Evolutionary conservation across 2,329 filamentous ascomycete genomes (phyloP).

Genomic region (Fusarium keratoplasticum): DNA sequence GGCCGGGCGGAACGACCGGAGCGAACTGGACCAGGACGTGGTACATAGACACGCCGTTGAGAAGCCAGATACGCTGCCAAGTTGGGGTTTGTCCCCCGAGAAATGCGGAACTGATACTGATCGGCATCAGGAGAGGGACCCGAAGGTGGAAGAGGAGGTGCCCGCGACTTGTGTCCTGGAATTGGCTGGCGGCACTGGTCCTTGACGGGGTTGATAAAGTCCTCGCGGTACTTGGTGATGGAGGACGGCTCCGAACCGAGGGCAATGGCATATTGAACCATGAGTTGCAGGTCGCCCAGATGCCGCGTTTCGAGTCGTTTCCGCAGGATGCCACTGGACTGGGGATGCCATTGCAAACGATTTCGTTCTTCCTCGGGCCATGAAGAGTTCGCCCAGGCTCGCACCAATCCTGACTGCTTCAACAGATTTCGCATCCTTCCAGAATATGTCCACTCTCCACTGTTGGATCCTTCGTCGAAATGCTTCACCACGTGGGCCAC

Average conservation of each 20-base stretch:
- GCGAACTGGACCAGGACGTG: conserved; percentile 44
- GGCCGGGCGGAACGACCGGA: conserved; percentile 47
- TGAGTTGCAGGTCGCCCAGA: conserved; percentile 52
- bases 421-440: conserved; percentile 59
- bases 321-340: conserved; percentile 55
- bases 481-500: conserved; percentile 61
- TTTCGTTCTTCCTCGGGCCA: conserved; percentile 51
- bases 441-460: conserved; percentile 58
- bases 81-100: conserved; percentile 50
- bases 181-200: conserved; percentile 52
- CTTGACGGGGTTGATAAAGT: conserved; percentile 51
- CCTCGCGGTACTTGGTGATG: conserved; percentile 45
- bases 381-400: conserved; percentile 52
- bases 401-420: conserved; percentile 52
- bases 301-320: conserved; percentile 61
- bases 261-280: conserved; percentile 55
- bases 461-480: conserved; percentile 56
- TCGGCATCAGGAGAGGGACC: conserved; percentile 45
- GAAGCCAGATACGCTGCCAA: conserved; percentile 51
- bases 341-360: conserved; percentile 55
- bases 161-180: conserved; percentile 48
- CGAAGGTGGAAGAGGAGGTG: conserved; percentile 38
- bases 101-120: conserved; percentile 53
- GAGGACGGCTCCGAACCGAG: conserved; percentile 50
- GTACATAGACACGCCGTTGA: conserved; percentile 50